Evolutionary conservation across 208 protist genomes (phyloP).

Genomic region (Lotmaria passim): DNA sequence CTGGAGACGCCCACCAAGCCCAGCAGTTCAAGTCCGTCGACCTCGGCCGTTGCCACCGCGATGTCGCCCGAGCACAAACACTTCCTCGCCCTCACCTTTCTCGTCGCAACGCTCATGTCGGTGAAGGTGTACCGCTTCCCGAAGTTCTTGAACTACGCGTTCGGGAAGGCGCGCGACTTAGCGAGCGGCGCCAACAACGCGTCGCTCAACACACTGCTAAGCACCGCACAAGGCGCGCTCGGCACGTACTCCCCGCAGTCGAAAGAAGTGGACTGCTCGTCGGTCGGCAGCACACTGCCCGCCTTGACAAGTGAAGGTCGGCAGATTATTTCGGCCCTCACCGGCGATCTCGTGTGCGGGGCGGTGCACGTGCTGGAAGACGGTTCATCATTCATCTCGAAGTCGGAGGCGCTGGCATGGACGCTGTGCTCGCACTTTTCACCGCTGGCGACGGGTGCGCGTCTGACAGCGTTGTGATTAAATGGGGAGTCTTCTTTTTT

Average conservation of each 20-base stretch:
- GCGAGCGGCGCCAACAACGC: constrained; percentile 41
- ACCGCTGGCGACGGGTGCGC: constrained; percentile 60
- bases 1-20: constrained; percentile 33
- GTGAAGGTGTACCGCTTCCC: constrained; percentile 91
- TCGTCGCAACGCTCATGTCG: constrained; percentile 75
- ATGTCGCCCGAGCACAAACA: constrained; percentile 55
- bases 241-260: constrained; percentile 81
- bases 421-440: constrained; percentile 85
- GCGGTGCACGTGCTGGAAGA: constrained; percentile 71
- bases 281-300: constrained; percentile 49
- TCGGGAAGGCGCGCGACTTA: constrained; percentile 75
- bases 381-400: constrained; percentile 53
- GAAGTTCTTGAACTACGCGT: constrained; percentile 70
- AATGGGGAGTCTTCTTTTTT: constrained; percentile 1
- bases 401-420: constrained; percentile 81
- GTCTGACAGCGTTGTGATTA: constrained; percentile 51
- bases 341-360: constrained; percentile 52
- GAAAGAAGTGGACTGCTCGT: constrained; percentile 60
- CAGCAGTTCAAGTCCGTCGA: constrained; percentile 5
- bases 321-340: constrained; percentile 61
- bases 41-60: constrained; percentile 7
- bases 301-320: constrained; percentile 50
- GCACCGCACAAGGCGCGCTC: constrained; percentile 60
- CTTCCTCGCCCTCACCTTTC: constrained; percentile 69
- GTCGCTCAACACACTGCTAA: constrained; percentile 53